Evolutionary conservation across 441 rosid genomes (phyloP), one percentile per base, ranked within the genome.

Genomic region (Brassica hybrid): DNA sequence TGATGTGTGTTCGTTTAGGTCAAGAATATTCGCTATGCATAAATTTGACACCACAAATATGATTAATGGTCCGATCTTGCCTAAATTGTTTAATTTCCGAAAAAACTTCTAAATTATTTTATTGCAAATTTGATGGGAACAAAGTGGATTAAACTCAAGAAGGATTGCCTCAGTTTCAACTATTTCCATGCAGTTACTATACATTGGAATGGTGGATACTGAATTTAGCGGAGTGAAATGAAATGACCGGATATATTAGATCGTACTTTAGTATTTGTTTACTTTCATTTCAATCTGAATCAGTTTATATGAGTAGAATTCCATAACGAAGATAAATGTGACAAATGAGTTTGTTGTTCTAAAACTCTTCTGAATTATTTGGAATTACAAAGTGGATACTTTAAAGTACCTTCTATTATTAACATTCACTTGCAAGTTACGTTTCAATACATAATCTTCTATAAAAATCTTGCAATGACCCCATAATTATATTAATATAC

Each of bases 1-100:
- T 10, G 56, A 45, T 43, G 7, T 14, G 57, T 25, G 61, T 71
- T 57, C 5, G 50, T 71, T 77, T 65, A 64, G 43, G 72, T 72
- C 41, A 72, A 65, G 2, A 58, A 65, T 23, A 57, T 61, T 67
- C 19, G 38, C 63, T 56, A 48, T 70, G 6, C 60, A 70, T 18
- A 32, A n/a, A 61, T 18, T 5, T 48, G 27, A 13, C 65, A 25
- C 65, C 36, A 60, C 36, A 60, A 21, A 59, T 13, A 25, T 13
- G 58, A 52, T 52, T 7, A 16, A 7, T 16, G 58, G 10, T 52
- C 58, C 58, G 10, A 52, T 52, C 18, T 14, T n/a, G 1, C 9
- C 7, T 52, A 6, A 52, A 52, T 6, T 43, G 3, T 43, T 43
- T 43, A 12, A 43, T 43, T 12, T 43, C 50, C 14, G 50, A 12